Evolutionary conservation across 129 eudicot species (phyloP).

Genomic region (Arctium minus): DNA sequence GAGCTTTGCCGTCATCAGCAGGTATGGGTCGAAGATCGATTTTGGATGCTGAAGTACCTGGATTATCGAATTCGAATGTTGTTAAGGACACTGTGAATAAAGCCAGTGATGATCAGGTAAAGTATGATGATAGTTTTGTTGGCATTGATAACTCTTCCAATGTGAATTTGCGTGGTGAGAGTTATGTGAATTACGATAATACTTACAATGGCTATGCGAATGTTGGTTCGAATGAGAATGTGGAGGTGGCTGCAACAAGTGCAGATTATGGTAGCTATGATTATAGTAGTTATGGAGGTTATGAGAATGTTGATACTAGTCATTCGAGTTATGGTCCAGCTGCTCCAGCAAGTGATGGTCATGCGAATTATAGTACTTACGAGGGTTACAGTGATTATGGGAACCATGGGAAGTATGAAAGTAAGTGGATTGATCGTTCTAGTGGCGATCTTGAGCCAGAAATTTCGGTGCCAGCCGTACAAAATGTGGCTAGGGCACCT

Average conservation of each 20-base stretch:
- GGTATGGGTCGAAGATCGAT: slow-evolving; percentile 57
- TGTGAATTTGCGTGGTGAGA: background rate
- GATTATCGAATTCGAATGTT: slow-evolving; percentile 15
- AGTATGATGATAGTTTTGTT: background rate
- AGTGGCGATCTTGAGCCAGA: slow-evolving; percentile 30
- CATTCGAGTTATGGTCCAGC: slow-evolving; percentile 33
- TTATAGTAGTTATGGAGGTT: slow-evolving; percentile 30
- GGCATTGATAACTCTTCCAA: slow-evolving; percentile 8
- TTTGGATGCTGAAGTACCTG: slow-evolving; percentile 42
- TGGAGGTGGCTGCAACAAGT: slow-evolving; percentile 19
- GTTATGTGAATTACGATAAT: background rate
- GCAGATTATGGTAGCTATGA: slow-evolving; percentile 35
- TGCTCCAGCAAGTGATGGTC: slow-evolving; percentile 28
- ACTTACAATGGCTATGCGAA: slow-evolving; percentile 9
- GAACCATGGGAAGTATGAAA: slow-evolving; percentile 46
- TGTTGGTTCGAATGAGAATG: background rate
- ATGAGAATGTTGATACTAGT: slow-evolving; percentile 33
- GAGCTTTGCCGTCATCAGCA: slow-evolving; percentile 43
- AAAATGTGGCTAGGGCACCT: slow-evolving; percentile 33
- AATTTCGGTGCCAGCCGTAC: slow-evolving; percentile 20
- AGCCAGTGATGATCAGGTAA: slow-evolving; percentile 1
- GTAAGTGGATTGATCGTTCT: slow-evolving; percentile 58
- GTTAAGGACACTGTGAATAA: background rate
- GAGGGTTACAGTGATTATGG: slow-evolving; percentile 39
- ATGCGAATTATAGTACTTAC: slow-evolving; percentile 20